Evolutionary conservation across 192 early-diverging fungal genomes (phyloP).

Genomic region (Backusella australiensis): DNA sequence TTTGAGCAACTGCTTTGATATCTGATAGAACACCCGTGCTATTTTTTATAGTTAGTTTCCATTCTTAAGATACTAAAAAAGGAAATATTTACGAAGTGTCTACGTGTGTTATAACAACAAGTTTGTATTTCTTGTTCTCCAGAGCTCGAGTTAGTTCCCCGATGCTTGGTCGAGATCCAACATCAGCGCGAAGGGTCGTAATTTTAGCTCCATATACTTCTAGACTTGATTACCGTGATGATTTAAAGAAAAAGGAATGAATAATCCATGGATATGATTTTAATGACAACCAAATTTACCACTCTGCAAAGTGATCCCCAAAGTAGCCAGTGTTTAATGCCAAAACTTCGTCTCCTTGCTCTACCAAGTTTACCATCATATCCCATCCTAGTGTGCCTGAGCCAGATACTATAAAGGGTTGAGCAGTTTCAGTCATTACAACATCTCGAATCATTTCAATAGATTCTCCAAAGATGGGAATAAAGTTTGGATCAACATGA

Average conservation of each 20-base stretch:
- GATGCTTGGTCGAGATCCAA: constrained; percentile 69
- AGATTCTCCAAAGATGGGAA: constrained; percentile 82
- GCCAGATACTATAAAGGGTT: constrained; percentile 94
- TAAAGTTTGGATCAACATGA: constrained; percentile 90
- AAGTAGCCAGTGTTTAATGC: constrained; percentile 94
- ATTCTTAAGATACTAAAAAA: neutral
- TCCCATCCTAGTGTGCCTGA: constrained; percentile 99
- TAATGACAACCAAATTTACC: constrained; percentile 46
- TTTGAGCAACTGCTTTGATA: constrained; percentile 69
- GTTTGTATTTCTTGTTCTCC: constrained; percentile 67
- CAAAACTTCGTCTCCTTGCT: constrained; percentile 84
- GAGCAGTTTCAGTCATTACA: constrained; percentile 73
- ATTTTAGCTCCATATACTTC: constrained; percentile 89
- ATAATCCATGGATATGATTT: constrained; percentile 1
- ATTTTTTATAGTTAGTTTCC: neutral
- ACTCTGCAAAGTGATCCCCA: constrained; percentile 93
- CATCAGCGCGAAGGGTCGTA: constrained; percentile 65
- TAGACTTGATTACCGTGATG: constrained; percentile 47
- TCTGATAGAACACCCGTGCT: constrained; percentile 85
- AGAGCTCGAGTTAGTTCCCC: constrained; percentile 69
- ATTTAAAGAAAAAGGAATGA: neutral
- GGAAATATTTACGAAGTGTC: constrained; percentile 53
- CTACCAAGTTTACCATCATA: constrained; percentile 89
- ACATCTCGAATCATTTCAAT: constrained; percentile 83
- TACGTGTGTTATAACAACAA: constrained; percentile 92